These are phyloP conservation scores for Penicillium sp. DNA, from an alignment of 2,329 filamentous ascomycete species.

Conservation along the genomic window DNA sequence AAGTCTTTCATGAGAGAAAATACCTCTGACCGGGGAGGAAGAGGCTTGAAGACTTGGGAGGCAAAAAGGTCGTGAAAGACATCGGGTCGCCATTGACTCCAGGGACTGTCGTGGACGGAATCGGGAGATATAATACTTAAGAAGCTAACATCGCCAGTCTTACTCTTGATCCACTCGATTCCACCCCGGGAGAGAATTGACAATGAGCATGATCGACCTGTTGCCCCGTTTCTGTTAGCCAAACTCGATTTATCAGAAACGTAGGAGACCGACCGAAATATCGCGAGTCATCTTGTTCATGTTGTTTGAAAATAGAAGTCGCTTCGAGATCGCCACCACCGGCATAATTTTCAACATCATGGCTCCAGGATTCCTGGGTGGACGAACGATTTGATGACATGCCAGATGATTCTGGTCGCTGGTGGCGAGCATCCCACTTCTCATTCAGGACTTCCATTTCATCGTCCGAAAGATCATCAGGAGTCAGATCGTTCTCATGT, in stretches of 20 bases:
- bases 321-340: slow-evolving; percentile 49
- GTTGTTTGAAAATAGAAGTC: slow-evolving; percentile 82
- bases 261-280: slow-evolving; percentile 59
- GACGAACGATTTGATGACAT: slow-evolving; percentile 3
- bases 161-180: slow-evolving; percentile 94
- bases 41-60: slow-evolving; percentile 72
- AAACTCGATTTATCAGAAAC: not conserved
- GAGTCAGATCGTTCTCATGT: slow-evolving; percentile 70
- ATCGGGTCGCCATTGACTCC: slow-evolving; percentile 94
- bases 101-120: slow-evolving; percentile 81
- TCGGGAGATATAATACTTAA: slow-evolving; percentile 81
- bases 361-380: slow-evolving; percentile 6
- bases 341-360: slow-evolving; percentile 15
- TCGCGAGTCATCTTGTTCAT: slow-evolving; percentile 82
- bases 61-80: slow-evolving; percentile 88
- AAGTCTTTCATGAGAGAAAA: slow-evolving; percentile 83
- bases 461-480: slow-evolving; percentile 21
- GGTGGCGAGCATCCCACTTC: slow-evolving; percentile 6
- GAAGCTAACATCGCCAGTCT: slow-evolving; percentile 89
- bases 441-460: slow-evolving; percentile 22
- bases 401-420: slow-evolving; percentile 3
- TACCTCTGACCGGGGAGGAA: slow-evolving; percentile 82
- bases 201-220: slow-evolving; percentile 87
- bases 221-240: not conserved
- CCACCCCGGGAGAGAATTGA: slow-evolving; percentile 96